Conservation (phyloP, 768 basidiomycete species). For the Lyophyllum decastes region DNA sequence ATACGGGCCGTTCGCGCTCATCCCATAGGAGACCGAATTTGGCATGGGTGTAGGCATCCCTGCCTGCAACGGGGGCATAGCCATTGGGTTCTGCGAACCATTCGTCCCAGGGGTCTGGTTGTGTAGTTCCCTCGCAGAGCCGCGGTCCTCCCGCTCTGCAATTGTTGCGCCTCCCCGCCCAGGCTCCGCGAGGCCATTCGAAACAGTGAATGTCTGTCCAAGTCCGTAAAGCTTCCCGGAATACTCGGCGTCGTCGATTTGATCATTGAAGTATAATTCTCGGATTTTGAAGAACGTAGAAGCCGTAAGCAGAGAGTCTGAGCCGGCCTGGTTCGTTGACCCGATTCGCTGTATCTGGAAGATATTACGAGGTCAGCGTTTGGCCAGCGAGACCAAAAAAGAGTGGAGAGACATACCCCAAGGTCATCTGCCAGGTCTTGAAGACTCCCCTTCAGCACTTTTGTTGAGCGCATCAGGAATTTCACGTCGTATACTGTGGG, state of each 20-base stretch:
- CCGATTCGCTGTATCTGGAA: conserved; percentile 84
- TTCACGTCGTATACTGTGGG: conserved; percentile 98
- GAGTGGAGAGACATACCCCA: conserved; percentile 58
- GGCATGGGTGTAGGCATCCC: conserved; percentile 48
- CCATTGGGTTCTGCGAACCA: conserved; percentile 45
- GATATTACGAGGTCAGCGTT: neutral
- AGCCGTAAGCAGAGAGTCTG: conserved; percentile 93
- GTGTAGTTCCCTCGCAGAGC: conserved; percentile 49
- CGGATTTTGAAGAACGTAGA: conserved; percentile 97
- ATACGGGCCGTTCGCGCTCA: conserved; percentile 62
- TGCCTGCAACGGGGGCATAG: conserved; percentile 46
- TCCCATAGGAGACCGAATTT: conserved; percentile 54
- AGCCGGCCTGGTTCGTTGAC: conserved; percentile 92
- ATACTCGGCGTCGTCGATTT: conserved; percentile 82
- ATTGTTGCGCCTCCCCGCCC: conserved; percentile 77
- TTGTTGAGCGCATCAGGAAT: conserved; percentile 88
- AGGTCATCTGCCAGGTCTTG: conserved; percentile 97
- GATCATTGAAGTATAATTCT: conserved; percentile 86
- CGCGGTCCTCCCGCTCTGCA: conserved; percentile 77
- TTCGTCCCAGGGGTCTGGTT: conserved; percentile 58
- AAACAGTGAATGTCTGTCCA: conserved; percentile 71
- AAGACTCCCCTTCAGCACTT: conserved; percentile 83
- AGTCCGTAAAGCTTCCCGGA: conserved; percentile 85
- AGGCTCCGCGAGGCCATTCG: conserved; percentile 67
- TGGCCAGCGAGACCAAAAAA: conserved; percentile 7